A percentile compares a stretch with the other conserved stretches of the same genome.
These are phyloP conservation scores for Pyrenophora seminiperda DNA, from an alignment of 2,329 filamentous ascomycete species.

Conservation along the genomic window DNA sequence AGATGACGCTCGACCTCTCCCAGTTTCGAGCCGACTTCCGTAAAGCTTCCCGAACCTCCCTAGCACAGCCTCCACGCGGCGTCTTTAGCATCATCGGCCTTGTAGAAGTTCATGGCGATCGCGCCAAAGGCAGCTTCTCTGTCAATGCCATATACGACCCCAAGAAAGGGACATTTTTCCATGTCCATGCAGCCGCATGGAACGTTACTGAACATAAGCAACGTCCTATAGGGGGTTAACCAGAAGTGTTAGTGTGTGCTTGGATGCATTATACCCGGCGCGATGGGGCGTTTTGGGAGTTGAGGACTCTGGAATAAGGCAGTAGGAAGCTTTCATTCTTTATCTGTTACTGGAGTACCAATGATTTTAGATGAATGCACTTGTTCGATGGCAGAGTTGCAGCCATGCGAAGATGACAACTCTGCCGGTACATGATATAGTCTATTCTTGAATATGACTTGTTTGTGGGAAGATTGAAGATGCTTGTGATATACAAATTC, in stretches of 20 bases:
- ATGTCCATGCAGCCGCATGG: slow-evolving; percentile 32
- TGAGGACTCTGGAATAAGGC: too few relatives aligned
- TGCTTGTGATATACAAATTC: too few relatives aligned
- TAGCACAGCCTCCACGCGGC: slow-evolving; percentile 50
- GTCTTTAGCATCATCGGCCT: slow-evolving; percentile 53
- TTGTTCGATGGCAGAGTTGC: too few relatives aligned
- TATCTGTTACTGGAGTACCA: too few relatives aligned
- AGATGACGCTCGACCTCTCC: slow-evolving; percentile 34
- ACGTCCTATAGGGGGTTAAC: slow-evolving; percentile 40
- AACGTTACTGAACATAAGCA: slow-evolving; percentile 43
- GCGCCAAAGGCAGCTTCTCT: slow-evolving; percentile 51
- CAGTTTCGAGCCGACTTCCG: slow-evolving; percentile 32
- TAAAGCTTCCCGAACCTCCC: slow-evolving; percentile 24
- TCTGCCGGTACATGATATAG: too few relatives aligned
- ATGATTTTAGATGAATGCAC: too few relatives aligned
- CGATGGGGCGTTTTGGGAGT: slow-evolving; percentile 3
- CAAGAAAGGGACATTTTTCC: slow-evolving; percentile 46
- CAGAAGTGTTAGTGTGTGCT: not conserved
- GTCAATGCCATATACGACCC: slow-evolving; percentile 55
- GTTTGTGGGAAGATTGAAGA: too few relatives aligned
- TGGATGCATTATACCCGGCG: slow-evolving; percentile 16
- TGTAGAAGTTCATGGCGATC: slow-evolving; percentile 53
- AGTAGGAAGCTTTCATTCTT: too few relatives aligned
- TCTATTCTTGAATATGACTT: too few relatives aligned
- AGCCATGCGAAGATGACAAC: too few relatives aligned